Base-by-base conservation (phyloP, 805 yeast genomes). In the Pichia exigua region DNA sequence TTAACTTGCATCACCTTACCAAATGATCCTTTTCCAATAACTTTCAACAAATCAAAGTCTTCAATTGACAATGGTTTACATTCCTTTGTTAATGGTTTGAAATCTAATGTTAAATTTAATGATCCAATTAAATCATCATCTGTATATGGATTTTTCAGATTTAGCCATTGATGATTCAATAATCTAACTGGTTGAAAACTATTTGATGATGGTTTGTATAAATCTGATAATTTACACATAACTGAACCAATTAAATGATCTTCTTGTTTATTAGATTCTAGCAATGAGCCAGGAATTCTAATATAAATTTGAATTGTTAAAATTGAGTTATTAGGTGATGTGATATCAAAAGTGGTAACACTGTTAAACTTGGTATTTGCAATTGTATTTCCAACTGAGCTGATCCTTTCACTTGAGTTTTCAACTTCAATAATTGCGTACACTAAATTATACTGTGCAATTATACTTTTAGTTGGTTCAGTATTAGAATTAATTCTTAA, bases 1-100 rank as follows among this genome's bases (percentile, higher is more conserved):
- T 90, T 83, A 42, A 94, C 99, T 69, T 94, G 99, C 98, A 94
- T 94, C 49, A 94, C 99, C 70, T 94, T 94, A 48, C 99, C 99
- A 66, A 94, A 94, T 11, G 97, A 90, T 9, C 99, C 99, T 66
- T 94, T 94, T 39, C 99, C 99, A 50, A 94, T 89, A 22, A 94
- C 99, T 69, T 94, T 94, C 59, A 94, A 76, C 48, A 94, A 72
- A 61, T 90, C 96, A 70, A 94, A 92, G 64, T 92, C 97, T 52
- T 90, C 96, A 58, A 94, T 89, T 1, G 89, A 75, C 46, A 94
- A 73, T 57, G 83, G 79, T 64, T 79, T 80, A 4, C 59, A 46
- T 21, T 55, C 49, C 27, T 55, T 57, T 70, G 78, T 58, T 41
- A 66, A 52, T 17, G 71, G 69, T 49, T 63, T 67, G 55, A 62